Conservation (phyloP, 805 yeast genomes). For the Candida methanosorbosa region DNA sequence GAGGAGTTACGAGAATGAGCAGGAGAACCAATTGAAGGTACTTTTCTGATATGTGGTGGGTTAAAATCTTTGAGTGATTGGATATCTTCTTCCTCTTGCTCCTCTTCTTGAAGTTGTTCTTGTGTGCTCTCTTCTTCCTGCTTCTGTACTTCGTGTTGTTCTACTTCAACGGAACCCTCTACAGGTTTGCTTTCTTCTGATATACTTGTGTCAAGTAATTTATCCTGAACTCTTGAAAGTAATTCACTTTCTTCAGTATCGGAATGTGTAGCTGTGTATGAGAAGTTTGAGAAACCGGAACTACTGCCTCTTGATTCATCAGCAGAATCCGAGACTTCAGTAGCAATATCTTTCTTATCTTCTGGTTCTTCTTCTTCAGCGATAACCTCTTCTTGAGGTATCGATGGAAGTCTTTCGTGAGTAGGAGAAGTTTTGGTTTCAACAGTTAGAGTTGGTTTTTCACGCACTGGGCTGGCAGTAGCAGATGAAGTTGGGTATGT, state of each 20-base stretch:
- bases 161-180: background rate
- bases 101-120: background rate
- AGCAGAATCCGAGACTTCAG: background rate
- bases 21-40: slow-evolving; percentile 14
- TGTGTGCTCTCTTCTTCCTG: background rate
- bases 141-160: background rate
- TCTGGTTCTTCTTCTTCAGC: slow-evolving; percentile 1
- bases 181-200: background rate
- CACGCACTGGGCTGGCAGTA: background rate
- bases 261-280: background rate
- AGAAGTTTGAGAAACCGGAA: background rate
- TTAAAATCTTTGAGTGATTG: too few relatives aligned
- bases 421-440: background rate
- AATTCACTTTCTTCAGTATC: background rate
- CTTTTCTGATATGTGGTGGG: slow-evolving; percentile 10
- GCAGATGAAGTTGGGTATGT: background rate
- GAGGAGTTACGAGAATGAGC: slow-evolving; percentile 17
- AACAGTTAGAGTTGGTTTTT: background rate
- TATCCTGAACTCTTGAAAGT: background rate
- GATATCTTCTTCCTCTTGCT: background rate
- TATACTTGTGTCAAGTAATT: background rate
- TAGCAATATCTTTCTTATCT: background rate
- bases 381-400: slow-evolving; percentile 13
- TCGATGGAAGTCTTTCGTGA: slow-evolving; percentile 12
- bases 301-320: background rate